These are phyloP conservation scores for Podospora anserina DNA, from an alignment of 495 filamentous ascomycete genomes.

Conservation along the genomic window DNA sequence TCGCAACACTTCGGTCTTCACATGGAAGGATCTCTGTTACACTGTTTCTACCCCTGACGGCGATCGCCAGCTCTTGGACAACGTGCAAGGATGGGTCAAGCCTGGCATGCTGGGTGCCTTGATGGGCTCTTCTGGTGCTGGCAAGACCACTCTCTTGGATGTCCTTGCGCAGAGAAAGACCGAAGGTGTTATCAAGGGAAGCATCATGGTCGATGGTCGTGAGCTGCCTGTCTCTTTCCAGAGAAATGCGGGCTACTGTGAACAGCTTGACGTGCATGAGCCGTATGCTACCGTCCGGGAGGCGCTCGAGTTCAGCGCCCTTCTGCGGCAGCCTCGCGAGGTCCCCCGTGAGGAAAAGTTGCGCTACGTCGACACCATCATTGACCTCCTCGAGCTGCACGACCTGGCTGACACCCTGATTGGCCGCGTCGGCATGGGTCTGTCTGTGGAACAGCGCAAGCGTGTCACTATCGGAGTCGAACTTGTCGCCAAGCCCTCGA, in stretches of 20 bases:
- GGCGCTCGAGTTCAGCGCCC: constrained; percentile 72
- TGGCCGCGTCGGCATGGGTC: constrained; percentile 64
- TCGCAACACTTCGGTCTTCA: constrained; percentile 54
- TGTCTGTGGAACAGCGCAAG: constrained; percentile 53
- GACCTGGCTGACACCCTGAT: constrained; percentile 79
- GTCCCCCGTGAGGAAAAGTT: constrained; percentile 66
- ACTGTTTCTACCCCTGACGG: constrained; percentile 62
- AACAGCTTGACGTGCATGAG: constrained; percentile 83
- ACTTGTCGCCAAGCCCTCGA: constrained; percentile 77
- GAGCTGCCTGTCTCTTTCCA: constrained; percentile 71
- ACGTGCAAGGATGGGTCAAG: constrained; percentile 72
- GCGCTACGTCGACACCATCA: constrained; percentile 82
- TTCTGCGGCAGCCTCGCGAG: constrained; percentile 70
- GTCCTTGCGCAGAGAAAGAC: constrained; percentile 72
- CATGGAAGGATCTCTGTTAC: constrained; percentile 60
- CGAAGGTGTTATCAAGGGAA: constrained; percentile 64
- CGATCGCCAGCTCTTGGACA: constrained; percentile 59
- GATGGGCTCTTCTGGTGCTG: constrained; percentile 81
- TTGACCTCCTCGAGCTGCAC: constrained; percentile 76
- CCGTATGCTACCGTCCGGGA: constrained; percentile 77
- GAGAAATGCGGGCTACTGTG: constrained; percentile 77
- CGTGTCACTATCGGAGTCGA: constrained; percentile 89
- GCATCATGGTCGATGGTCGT: constrained; percentile 75
- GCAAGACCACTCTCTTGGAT: constrained; percentile 65
- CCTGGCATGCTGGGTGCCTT: constrained; percentile 75